phyloP scores from a whole-genome alignment of 148 eudicot species.

The Drosera capensis region DNA sequence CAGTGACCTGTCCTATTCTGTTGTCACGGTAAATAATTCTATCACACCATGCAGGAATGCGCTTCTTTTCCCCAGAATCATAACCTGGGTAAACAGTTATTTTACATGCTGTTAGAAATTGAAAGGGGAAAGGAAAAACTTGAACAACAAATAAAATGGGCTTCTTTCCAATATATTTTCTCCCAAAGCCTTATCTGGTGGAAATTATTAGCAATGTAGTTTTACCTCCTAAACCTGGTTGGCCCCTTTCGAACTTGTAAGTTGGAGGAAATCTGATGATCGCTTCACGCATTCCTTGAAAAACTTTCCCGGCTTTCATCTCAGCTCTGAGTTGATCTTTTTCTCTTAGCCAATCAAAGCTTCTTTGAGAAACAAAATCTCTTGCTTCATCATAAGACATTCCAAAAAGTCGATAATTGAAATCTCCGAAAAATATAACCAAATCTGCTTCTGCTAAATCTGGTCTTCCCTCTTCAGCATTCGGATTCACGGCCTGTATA shows the following conservation, averaged over 20 bases:
- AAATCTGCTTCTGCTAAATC: constrained; percentile 91
- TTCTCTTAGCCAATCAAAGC: constrained; percentile 95
- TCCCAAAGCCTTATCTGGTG: no score
- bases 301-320: constrained; percentile 93
- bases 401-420: constrained; percentile 92
- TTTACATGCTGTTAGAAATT: no score
- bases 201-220: background rate
- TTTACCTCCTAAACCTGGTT: constrained; percentile 90
- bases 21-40: constrained; percentile 81
- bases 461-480: constrained; percentile 62
- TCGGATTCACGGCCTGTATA: constrained; percentile 29
- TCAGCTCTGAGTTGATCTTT: constrained; percentile 95
- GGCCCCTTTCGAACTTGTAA: constrained; percentile 81
- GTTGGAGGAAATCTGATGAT: constrained; percentile 87
- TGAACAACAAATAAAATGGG: no score
- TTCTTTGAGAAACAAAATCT: constrained; percentile 93
- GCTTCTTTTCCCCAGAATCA: constrained; percentile 97
- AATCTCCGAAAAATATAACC: constrained; percentile 83
- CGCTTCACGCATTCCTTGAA: constrained; percentile 98
- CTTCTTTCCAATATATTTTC: no score
- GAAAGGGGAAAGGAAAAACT: no score
- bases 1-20: constrained; percentile 34
- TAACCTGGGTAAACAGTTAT: constrained; percentile 39
- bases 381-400: constrained; percentile 98
- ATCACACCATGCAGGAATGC: constrained; percentile 99